Base-by-base conservation (phyloP, 371 early-diverging fungal genomes). In the Mortierella sp. region DNA sequence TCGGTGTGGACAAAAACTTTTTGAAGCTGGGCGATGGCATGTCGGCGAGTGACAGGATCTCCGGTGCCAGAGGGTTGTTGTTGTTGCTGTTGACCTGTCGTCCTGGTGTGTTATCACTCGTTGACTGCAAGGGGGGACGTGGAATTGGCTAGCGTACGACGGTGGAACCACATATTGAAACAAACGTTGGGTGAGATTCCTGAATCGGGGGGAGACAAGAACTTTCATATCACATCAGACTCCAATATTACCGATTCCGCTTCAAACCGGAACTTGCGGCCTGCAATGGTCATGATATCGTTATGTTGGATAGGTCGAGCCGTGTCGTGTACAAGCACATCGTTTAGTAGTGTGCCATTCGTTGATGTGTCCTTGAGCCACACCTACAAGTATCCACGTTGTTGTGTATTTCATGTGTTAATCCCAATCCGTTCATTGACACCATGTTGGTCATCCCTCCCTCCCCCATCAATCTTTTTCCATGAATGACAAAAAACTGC, bases 361-460 rank as follows among this genome's bases (percentile, higher is more conserved):
- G 25, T 66, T 6, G 72, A 72, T 0, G 72, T 65, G 28, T 72
- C 72, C 46, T 72, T 72, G 50, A 72, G 66, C 62, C 65, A 66
- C 3, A 72, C 55, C 72, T 72, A 59, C 3, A 2, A 44, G 40
- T n/a, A 37, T 19, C 17, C 39, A 51, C 16, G 27, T 39, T n/a
- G 10, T 12, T 34, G 54, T 37, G 34, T 34, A n/a, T 34, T 4
- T 34, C 34, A 34, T 34, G 10, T 34, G 34, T 34, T 10, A 34
- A 10, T 10, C 34, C 34, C 34, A 34, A 34, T 34, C 34, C 10
- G 10, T 34, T 10, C 34, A 34, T 34, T 4, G 34, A 34, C 34
- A 34, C n/a, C n/a, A n/a, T n/a, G n/a, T n/a, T n/a, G 34, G 34
- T 34, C 34, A 34, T 34, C 10, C 34, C 34, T 34, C 34, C 4